Evolutionary conservation across 2,329 filamentous ascomycete genomes (phyloP).

Genomic region (Macrophomina pseudophaseolina): DNA sequence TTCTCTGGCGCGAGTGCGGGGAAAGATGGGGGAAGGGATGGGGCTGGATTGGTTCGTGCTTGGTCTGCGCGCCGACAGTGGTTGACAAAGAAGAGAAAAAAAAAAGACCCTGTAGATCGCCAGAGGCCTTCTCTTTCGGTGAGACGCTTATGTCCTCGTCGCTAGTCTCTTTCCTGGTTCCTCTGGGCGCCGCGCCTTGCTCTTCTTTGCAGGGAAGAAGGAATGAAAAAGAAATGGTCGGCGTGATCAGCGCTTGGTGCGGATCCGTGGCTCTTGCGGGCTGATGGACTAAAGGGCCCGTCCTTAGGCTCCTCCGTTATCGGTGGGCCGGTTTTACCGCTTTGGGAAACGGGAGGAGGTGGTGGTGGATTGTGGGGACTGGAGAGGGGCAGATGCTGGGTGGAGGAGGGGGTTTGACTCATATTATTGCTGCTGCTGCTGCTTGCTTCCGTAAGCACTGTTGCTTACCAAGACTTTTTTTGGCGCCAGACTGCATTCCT

Average conservation of each 20-base stretch:
- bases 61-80: too few relatives aligned
- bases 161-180: too few relatives aligned
- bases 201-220: too few relatives aligned
- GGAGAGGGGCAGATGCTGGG: background rate
- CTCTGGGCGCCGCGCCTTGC: background rate
- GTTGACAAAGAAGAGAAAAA: background rate
- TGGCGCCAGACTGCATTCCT: too few relatives aligned
- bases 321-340: background rate
- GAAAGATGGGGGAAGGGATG: too few relatives aligned
- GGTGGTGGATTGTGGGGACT: too few relatives aligned
- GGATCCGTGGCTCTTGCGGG: background rate
- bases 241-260: background rate
- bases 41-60: too few relatives aligned
- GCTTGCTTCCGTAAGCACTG: too few relatives aligned
- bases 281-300: background rate
- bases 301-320: background rate
- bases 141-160: background rate
- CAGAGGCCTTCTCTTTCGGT: background rate
- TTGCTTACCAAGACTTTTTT: too few relatives aligned
- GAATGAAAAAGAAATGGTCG: too few relatives aligned
- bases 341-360: background rate
- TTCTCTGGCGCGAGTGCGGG: background rate
- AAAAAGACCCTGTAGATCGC: background rate
- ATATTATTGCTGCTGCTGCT: too few relatives aligned
- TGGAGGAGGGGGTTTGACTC: background rate